A percentile compares a stretch with the other conserved stretches of the same genome.
These are phyloP conservation scores for Verticillium tricorpus DNA, from an alignment of 2,329 filamentous ascomycete species.

Conservation along the genomic window DNA sequence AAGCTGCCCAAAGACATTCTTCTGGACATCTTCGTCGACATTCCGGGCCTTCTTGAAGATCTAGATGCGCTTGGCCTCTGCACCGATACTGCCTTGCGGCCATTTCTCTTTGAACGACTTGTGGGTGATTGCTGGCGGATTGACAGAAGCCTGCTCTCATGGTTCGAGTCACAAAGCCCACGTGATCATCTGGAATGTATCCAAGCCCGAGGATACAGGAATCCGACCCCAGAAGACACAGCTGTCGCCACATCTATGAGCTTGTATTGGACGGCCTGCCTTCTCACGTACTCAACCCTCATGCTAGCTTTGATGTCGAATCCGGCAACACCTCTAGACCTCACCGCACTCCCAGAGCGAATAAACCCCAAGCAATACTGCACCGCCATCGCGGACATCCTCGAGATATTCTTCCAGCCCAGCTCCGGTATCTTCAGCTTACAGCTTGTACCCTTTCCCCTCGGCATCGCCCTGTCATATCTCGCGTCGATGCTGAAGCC, in stretches of 20 bases:
- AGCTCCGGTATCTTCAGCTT: constrained; percentile 10
- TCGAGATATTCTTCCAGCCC: constrained; percentile 11
- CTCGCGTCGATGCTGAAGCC: constrained; percentile 9
- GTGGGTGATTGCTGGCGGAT: constrained; percentile 11
- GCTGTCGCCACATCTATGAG: constrained; percentile 9
- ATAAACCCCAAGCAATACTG: constrained; percentile 10
- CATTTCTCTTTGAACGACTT: neutral
- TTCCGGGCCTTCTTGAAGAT: constrained; percentile 20
- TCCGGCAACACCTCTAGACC: neutral
- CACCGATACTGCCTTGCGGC: neutral
- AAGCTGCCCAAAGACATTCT: constrained; percentile 25
- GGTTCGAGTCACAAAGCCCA: constrained; percentile 7
- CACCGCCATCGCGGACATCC: constrained; percentile 9
- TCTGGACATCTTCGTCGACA: constrained; percentile 24
- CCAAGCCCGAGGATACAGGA: neutral
- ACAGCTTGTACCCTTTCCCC: constrained; percentile 10
- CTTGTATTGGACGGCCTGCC: constrained; percentile 7
- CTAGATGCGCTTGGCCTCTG: constrained; percentile 19
- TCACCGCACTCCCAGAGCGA: constrained; percentile 4
- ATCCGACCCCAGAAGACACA: constrained; percentile 9
- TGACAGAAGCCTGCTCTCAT: constrained; percentile 6
- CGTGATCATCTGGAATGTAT: constrained; percentile 2
- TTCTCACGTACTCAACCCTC: constrained; percentile 12
- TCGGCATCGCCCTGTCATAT: constrained; percentile 11
- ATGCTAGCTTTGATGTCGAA: neutral